Evolutionary conservation across 2,329 filamentous ascomycete species (phyloP).

Genomic region (Pleurostoma richardsiae): DNA sequence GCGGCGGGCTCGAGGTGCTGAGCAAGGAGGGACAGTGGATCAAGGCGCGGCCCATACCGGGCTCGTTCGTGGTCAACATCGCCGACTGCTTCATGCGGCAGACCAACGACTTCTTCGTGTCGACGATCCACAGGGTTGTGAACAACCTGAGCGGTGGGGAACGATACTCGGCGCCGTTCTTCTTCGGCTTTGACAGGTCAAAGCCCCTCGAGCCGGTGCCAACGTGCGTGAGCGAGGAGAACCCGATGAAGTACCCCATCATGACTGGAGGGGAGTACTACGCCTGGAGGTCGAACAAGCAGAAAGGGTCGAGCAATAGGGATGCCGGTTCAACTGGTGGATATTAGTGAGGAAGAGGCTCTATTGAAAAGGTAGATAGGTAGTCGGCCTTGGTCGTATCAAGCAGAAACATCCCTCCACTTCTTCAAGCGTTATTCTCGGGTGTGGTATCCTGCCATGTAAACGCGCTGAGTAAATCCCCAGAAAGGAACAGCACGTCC

Average conservation of each 20-base stretch:
- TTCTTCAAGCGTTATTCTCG: not conserved
- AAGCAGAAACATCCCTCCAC: too few species aligned
- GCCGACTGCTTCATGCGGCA: conserved; percentile 35
- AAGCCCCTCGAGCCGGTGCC: conserved; percentile 22
- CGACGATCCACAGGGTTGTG: conserved; percentile 32
- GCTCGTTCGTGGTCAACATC: conserved; percentile 40
- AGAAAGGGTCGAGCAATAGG: not conserved
- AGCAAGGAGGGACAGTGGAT: conserved; percentile 39
- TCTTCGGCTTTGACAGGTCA: conserved; percentile 24
- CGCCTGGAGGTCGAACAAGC: not conserved
- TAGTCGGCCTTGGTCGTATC: too few species aligned
- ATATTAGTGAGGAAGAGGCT: too few species aligned
- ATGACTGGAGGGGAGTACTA: conserved; percentile 28
- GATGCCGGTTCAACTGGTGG: not conserved
- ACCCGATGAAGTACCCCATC: conserved; percentile 25
- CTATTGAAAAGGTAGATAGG: too few species aligned
- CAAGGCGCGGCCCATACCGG: conserved; percentile 32
- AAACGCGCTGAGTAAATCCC: not conserved
- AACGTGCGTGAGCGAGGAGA: conserved; percentile 21
- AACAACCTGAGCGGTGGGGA: conserved; percentile 29
- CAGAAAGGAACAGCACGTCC: not conserved
- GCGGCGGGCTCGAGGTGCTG: conserved; percentile 38
- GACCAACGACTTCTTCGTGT: conserved; percentile 35
- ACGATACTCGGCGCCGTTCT: conserved; percentile 34
- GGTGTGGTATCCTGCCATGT: not conserved